Conservation (phyloP, 371 early-diverging fungal species). For the Zychaea mexicana region DNA sequence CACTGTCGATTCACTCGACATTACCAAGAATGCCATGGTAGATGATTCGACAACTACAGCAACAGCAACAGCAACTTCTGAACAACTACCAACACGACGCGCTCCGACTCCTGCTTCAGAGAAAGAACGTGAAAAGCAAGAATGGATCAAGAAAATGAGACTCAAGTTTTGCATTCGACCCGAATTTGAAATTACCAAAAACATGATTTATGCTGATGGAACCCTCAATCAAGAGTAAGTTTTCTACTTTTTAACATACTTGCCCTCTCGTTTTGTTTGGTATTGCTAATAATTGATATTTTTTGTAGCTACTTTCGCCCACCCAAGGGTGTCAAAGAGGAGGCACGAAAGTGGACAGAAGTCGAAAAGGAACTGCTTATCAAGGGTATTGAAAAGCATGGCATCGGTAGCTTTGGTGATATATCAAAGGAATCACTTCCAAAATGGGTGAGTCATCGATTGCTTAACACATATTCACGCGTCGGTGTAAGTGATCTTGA, state of each 20-base stretch:
- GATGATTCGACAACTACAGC: neutral
- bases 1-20: neutral
- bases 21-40: neutral
- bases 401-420: slow-evolving; percentile 88
- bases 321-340: slow-evolving; percentile 59
- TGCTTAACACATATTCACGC: too few relatives aligned
- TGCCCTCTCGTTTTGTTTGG: neutral
- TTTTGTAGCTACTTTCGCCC: slow-evolving; percentile 77
- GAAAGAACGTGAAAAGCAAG: slow-evolving; percentile 55
- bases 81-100: neutral
- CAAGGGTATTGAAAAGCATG: slow-evolving; percentile 82
- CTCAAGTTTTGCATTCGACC: slow-evolving; percentile 81
- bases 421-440: slow-evolving; percentile 81
- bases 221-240: slow-evolving; percentile 86
- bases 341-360: slow-evolving; percentile 83
- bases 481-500: too few relatives aligned
- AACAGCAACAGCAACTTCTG: neutral
- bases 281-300: neutral
- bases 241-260: neutral
- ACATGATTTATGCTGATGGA: slow-evolving; percentile 81
- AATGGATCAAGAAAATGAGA: slow-evolving; percentile 80
- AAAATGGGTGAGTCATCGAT: slow-evolving; percentile 75
- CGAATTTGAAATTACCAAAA: slow-evolving; percentile 79
- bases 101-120: slow-evolving; percentile 10
- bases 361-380: slow-evolving; percentile 75